phyloP scores from a whole-genome alignment of 192 early-diverging fungal species.

The Backusella mclennaniae region DNA sequence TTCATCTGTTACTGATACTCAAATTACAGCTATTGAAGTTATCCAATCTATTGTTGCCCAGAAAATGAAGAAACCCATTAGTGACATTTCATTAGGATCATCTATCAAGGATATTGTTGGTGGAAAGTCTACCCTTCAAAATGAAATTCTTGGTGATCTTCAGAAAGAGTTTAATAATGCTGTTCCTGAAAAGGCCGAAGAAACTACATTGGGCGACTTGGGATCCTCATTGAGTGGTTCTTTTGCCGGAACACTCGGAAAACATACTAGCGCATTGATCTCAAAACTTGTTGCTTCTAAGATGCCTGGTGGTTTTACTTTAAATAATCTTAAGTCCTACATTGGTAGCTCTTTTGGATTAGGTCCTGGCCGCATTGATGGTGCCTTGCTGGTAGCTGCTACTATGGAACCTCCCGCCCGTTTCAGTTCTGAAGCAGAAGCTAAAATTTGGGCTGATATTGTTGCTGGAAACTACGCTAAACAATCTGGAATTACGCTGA shows the following conservation, averaged over 20 bases:
- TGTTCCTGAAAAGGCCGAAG: conserved; percentile 90
- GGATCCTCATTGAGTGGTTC: conserved; percentile 58
- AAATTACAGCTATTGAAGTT: conserved; percentile 70
- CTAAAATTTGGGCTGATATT: conserved; percentile 76
- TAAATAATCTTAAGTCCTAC: conserved; percentile 73
- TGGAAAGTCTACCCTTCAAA: conserved; percentile 95
- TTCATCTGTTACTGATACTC: conserved; percentile 46
- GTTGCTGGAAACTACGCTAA: conserved; percentile 68
- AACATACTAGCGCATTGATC: conserved; percentile 70
- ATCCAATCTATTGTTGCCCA: conserved; percentile 82
- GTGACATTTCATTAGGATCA: conserved; percentile 71
- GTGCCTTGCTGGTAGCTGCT: conserved; percentile 71
- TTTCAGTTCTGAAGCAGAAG: conserved; percentile 69
- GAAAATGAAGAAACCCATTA: conserved; percentile 82
- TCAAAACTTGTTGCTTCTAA: conserved; percentile 81
- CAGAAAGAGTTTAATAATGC: conserved; percentile 85
- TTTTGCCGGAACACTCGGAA: conserved; percentile 74
- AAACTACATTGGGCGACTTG: conserved; percentile 82
- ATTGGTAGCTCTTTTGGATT: conserved; percentile 71
- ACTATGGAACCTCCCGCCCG: conserved; percentile 82
- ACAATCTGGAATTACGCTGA: conserved; percentile 64
- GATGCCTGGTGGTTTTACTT: conserved; percentile 91
- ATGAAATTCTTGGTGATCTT: conserved; percentile 94
- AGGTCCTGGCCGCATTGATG: conserved; percentile 72
- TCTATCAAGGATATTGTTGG: conserved; percentile 93